Evolutionary conservation across 1,139 yeast species (phyloP), one percentile per base, ranked within the genome.

Genomic region (Geotrichum candidum): DNA sequence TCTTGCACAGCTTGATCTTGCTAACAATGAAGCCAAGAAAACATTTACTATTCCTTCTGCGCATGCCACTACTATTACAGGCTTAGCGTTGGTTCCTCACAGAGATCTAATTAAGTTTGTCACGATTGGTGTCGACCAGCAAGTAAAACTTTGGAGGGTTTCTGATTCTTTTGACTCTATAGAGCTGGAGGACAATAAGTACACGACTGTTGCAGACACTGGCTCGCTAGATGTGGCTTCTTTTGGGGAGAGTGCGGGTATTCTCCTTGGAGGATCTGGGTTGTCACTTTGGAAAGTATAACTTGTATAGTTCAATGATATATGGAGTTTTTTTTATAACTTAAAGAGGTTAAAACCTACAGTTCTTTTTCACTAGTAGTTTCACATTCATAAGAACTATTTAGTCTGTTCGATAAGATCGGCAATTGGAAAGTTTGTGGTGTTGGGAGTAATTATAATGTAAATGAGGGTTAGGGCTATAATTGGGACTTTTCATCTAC

Each of bases 151-250:
- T 10, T 92, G 97, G 97, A 69, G 76, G 6, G 71, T 79, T 35
- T 55, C 66, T 0, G 67, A 68, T 0, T 73, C 72, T 0, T 68
- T 68, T 6, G 60, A 59, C 25, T 51, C 59, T 1, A 70, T 88
- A 51, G 60, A 58, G 0, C 74, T 85, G 57, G 25, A 72, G 0
- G 78, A 80, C 4, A 77, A 81, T 0, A 73, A 73, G 58, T 89
- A 87, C 72, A 89, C 96, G 1, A 87, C 96, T 0, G 83, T 91
- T 48, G 96, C 97, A 0, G 99, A 94, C 70, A 89, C 97, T 0
- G 97, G 97, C 0, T 85, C 91, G 61, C 73, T 84, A 53, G 70
- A 66, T 55, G 58, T 61, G 18, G 57, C 62, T 29, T 18, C 35
- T 18, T 41, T 59, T 10, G 56, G 52, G 5, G 60, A 61, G 1